phyloP scores from a whole-genome alignment of 2,329 filamentous ascomycete genomes.

The Fusarium foetens region DNA sequence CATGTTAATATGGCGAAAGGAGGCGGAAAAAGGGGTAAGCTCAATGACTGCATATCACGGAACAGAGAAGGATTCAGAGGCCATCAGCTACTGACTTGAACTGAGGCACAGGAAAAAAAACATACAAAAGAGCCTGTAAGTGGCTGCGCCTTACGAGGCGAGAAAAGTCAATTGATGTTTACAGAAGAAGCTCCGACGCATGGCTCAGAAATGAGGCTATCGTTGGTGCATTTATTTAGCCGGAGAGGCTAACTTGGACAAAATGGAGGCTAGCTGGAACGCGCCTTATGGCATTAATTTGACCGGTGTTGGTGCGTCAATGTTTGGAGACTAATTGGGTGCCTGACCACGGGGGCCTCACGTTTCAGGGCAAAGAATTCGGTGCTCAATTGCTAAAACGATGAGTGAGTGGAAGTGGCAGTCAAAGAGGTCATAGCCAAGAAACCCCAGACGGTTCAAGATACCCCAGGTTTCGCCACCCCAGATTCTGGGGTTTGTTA shows the following conservation, averaged over 20 bases:
- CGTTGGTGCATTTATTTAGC: slow-evolving; percentile 17
- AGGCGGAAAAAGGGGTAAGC: background rate
- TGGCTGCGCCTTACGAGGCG: background rate
- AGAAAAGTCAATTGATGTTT: slow-evolving; percentile 2
- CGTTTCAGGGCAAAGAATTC: slow-evolving; percentile 4
- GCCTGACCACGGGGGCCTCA: background rate
- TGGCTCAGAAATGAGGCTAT: background rate
- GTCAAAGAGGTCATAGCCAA: slow-evolving; percentile 6
- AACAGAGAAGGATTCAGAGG: background rate
- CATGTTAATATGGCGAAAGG: background rate
- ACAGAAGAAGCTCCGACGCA: background rate
- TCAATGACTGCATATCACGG: background rate
- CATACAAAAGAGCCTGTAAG: background rate
- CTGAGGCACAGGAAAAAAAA: background rate
- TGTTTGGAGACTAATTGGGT: background rate
- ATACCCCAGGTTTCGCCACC: slow-evolving; percentile 21
- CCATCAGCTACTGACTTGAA: background rate
- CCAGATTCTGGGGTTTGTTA: background rate
- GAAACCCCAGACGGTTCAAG: background rate
- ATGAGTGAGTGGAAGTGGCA: background rate
- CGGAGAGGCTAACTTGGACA: background rate
- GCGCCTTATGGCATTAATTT: background rate
- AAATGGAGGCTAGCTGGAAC: background rate
- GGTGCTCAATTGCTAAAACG: background rate
- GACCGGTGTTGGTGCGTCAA: background rate